Evolutionary conservation across 1,139 yeast genomes (phyloP).

Genomic region (Sugiyamaella grinbergsii): DNA sequence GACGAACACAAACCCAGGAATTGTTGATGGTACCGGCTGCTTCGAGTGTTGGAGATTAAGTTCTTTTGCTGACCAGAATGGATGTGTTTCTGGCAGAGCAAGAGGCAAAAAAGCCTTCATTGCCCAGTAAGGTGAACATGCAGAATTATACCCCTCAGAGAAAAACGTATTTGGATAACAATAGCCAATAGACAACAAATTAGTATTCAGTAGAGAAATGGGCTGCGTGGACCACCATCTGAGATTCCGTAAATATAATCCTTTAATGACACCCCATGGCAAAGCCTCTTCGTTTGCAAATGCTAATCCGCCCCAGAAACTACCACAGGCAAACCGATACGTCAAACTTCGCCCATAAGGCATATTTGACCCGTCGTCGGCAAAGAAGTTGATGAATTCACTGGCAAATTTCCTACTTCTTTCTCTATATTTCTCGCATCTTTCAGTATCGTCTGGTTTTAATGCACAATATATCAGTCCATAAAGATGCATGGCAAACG

Average conservation of each 20-base stretch:
- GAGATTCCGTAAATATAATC: conserved; percentile 35
- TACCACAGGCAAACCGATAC: conserved; percentile 38
- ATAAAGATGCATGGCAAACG: conserved; percentile 42
- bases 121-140: conserved; percentile 43
- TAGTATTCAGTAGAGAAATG: conserved; percentile 31
- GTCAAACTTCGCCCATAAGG: conserved; percentile 42
- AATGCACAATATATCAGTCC: conserved; percentile 34
- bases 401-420: conserved; percentile 35
- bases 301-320: conserved; percentile 41
- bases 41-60: conserved; percentile 12
- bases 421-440: conserved; percentile 28
- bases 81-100: conserved; percentile 32
- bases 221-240: conserved; percentile 42
- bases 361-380: conserved; percentile 37
- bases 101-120: conserved; percentile 37
- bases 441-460: conserved; percentile 29
- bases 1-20: conserved; percentile 32
- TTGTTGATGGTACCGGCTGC: conserved; percentile 1
- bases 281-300: conserved; percentile 30
- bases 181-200: conserved; percentile 38
- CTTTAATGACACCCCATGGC: conserved; percentile 38
- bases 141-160: conserved; percentile 40
- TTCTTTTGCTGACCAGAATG: conserved; percentile 31
- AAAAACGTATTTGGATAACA: conserved; percentile 39
- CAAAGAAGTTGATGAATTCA: conserved; percentile 36